Base-by-base conservation (phyloP, 371 early-diverging fungal species). In the Haplosporangium sp. region DNA sequence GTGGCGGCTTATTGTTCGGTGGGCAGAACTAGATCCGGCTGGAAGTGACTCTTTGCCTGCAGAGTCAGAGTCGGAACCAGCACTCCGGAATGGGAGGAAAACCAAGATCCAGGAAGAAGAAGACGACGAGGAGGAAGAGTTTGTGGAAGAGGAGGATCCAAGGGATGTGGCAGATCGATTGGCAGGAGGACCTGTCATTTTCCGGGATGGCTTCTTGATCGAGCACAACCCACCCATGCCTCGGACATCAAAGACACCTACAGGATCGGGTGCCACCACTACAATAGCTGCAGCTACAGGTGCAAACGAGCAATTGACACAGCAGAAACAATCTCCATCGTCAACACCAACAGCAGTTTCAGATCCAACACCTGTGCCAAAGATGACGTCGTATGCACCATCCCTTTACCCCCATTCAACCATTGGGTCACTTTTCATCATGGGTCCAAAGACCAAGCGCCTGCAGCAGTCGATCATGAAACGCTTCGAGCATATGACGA, bases 371-470 rank as follows among this genome's bases (percentile, higher is more conserved):
- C 55, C 55, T 2, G 18, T 23, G 18, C 79, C 72, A 4, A 67
- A 71, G n/a, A 68, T 72, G 66, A 79, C 79, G 18, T 79, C 79
- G 8, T 79, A 79, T 20, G 79, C 79, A 0, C 65, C 79, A 7
- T 72, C 79, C 1, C 53, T 79, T 16, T 68, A 72, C 46, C 79
- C 79, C 10, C 79, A 79, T 38, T 79, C 79, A 6, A 72, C 79
- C 42, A 79, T 79, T 40, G 79, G 79, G 14, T 72, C 79, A 1
- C 51, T 79, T 1, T 79, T 79, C 55, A 69, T 79, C 50, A 79
- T 79, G 72, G 79, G 79, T 11, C 79, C 79, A 12, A 79, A 79
- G 21, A 79, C 79, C 6, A 56, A 54, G 36, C 79, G 79, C 2
- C 69, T 79, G 1, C 79, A 79, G 14, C 73, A 57, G 7, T 71